Conservation (phyloP, 345 rosid genomes). For the Populus ilicifolia region DNA sequence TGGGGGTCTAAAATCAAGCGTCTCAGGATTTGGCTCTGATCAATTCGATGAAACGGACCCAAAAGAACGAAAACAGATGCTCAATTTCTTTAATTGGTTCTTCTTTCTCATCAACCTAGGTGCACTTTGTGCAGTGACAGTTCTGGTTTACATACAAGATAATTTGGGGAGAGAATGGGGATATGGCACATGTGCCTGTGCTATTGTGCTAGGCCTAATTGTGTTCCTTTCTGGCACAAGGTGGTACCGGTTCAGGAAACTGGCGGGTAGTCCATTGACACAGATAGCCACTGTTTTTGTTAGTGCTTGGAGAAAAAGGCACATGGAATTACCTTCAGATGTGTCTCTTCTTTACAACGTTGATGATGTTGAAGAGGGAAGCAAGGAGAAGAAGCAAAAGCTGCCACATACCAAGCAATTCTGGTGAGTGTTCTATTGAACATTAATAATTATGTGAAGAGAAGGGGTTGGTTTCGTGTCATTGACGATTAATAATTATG, state of each 20-base stretch:
- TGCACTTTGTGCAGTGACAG: conserved; percentile 69
- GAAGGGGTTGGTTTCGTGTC: too few relatives aligned
- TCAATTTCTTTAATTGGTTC: conserved; percentile 84
- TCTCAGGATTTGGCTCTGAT: conserved; percentile 93
- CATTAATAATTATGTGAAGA: background rate
- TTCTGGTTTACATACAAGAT: conserved; percentile 90
- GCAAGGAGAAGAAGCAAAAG: conserved; percentile 59
- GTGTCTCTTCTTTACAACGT: conserved; percentile 44
- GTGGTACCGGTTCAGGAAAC: conserved; percentile 74
- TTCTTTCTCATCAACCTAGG: conserved; percentile 88
- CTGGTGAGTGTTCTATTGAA: conserved; percentile 41
- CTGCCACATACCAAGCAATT: conserved; percentile 70
- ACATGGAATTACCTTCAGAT: conserved; percentile 57
- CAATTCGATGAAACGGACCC: conserved; percentile 79
- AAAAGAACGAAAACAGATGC: conserved; percentile 61
- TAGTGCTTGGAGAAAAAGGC: conserved; percentile 65
- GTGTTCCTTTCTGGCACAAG: conserved; percentile 72
- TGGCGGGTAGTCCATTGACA: conserved; percentile 90
- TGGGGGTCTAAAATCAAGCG: conserved; percentile 93
- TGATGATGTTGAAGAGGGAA: conserved; percentile 44
- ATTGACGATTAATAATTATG: too few relatives aligned
- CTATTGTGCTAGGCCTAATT: conserved; percentile 53
- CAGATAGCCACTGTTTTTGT: conserved; percentile 69
- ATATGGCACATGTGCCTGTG: conserved; percentile 73
- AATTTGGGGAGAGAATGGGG: conserved; percentile 84